Base-by-base conservation (phyloP, 805 yeast genomes). In the Zygosaccharomyces siamensis region DNA sequence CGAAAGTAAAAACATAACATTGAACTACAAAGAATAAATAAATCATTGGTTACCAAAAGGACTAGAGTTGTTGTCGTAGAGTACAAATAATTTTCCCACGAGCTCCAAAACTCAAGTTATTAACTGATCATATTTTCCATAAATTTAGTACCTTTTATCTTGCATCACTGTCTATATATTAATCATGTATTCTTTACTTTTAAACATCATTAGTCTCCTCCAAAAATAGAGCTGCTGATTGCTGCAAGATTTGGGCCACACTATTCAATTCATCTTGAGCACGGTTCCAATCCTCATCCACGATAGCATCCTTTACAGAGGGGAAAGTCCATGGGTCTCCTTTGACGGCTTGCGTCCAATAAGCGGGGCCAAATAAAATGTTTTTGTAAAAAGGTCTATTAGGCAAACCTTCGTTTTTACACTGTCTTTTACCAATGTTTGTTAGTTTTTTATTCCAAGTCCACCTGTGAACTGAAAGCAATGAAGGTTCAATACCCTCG, bases 381-480 rank as follows among this genome's bases (percentile, higher is more conserved):
- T 88, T 89, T 57, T 75, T 73, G 61, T 79, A 85, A 72, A 90
- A 89, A 12, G 79, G 72, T 31, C 96, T 73, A 5, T 68, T 60
- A 3, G 72, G 72, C 1, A 78, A 57, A 1, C 79, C 79, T 6
- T 67, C 69, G 1, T 71, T 62, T 5, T 71, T 62, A 7, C 83
- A 60, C 53, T 86, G 76, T 16, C 72, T 64, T 53, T 76, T 77
- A 53, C 82, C 84, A 49, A 86, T 72, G 12, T 68, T 63, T 3
- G 78, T 65, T 58, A 88, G 66, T 51, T 80, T 79, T n/a, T 80
- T 75, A 65, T 90, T 90, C 87, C 93, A 86, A 48, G 79, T 80
- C 84, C 87, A 79, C 58, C 98, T 73, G 53, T 79, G 81, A 40
- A 83, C 80, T 0, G 90, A 76, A 35, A 87, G 69, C 48, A 84